Evolutionary conservation across 805 yeast species (phyloP), one percentile per base, ranked within the genome.

Genomic region (Myxozyma geophila): DNA sequence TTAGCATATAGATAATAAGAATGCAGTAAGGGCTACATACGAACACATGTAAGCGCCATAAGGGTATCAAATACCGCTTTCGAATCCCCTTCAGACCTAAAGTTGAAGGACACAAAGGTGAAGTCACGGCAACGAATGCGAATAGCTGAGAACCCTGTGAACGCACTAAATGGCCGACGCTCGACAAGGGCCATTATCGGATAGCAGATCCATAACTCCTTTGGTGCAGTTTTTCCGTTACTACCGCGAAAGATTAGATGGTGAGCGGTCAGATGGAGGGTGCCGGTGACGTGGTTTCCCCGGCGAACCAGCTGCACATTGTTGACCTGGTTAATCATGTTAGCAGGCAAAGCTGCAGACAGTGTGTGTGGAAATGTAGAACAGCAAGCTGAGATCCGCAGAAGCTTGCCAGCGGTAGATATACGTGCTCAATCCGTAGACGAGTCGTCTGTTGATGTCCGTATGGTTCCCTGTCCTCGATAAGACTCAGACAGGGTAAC

Each of bases 121-220:
- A 90, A 93, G 75, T 93, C 98, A 67, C 91, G 85, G 72, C 97
- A 90, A 46, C 86, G 83, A 10, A 93, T 72, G 53, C 96, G 83
- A 52, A 93, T 77, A 63, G 85, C 85, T 5, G 87, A 84, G 36
- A 58, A 54, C 10, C 65, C 72, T 6, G 69, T 61, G 50, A 62
- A 65, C 0, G 79, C 75, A 33, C 50, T 40, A 47, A 46, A 53
- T 50, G 62, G 64, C 39, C 63, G 83, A 78, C 74, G 84, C 69
- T 82, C 83, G 0, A 88, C 85, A 54, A 80, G 75, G 51, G 84
- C 88, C 49, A 89, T 85, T 68, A 89, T 83, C 0, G 96, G 96
- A 73, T 89, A 90, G 60, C 93, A 87, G 33, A 88, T 58, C 99
- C 98, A 95, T 37, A 90, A 83, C 74, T 95, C 98, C 62, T 85